These are phyloP conservation scores for Plasmodium gonderi DNA, from an alignment of 169 alveolate species.

Conservation along the genomic window DNA sequence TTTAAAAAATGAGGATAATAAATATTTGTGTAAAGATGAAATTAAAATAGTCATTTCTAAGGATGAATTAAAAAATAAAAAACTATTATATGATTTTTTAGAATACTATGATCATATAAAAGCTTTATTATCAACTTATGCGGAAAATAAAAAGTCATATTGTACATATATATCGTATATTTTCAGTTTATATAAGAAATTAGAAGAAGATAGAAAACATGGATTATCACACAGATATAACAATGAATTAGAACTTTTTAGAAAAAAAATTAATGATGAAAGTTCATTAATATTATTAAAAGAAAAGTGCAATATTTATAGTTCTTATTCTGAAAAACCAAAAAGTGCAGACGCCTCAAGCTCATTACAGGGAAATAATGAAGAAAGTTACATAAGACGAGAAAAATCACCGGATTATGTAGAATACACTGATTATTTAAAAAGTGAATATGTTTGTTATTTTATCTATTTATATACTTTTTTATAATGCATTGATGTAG, in stretches of 20 bases:
- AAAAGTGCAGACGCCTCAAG: background rate
- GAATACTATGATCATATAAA: background rate
- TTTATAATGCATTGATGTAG: background rate
- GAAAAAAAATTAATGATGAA: background rate
- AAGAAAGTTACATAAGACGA: background rate
- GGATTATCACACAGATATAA: background rate
- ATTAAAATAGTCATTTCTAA: background rate
- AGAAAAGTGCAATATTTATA: background rate
- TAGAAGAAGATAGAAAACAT: background rate
- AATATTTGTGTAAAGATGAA: background rate
- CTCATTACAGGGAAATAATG: background rate
- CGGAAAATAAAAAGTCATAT: background rate
- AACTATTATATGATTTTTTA: background rate
- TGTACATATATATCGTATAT: background rate
- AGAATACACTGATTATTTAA: background rate
- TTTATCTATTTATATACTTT: too few relatives aligned
- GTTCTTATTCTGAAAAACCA: background rate
- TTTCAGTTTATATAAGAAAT: background rate
- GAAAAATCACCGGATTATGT: background rate
- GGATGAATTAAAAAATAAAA: background rate
- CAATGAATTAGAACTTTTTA: background rate
- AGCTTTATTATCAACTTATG: background rate
- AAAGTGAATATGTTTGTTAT: background rate
- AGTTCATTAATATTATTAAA: background rate
- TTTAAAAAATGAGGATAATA: background rate